These are phyloP conservation scores for Dipodascus albidus DNA, from an alignment of 805 yeast species.

Conservation along the genomic window DNA sequence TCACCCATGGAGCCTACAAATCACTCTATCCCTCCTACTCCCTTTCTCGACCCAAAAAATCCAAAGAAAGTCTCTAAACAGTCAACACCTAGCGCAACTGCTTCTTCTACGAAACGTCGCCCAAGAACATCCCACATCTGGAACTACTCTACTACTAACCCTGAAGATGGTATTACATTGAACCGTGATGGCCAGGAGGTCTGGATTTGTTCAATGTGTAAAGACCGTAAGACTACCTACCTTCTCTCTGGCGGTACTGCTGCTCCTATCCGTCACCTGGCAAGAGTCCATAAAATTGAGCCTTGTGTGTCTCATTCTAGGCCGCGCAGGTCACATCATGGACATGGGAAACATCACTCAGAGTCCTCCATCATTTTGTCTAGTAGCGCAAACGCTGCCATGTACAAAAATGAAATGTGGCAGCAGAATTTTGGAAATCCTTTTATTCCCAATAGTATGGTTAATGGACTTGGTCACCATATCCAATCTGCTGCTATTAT, in stretches of 20 bases:
- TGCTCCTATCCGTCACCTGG: neutral
- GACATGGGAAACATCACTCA: neutral
- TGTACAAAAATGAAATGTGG: neutral
- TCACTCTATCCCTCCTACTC: neutral
- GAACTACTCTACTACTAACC: slow-evolving; percentile 1
- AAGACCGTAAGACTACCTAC: slow-evolving; percentile 1
- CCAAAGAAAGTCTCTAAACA: neutral
- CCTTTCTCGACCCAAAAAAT: neutral
- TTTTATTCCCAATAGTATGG: neutral
- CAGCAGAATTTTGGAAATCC: neutral
- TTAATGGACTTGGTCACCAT: neutral
- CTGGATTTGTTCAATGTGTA: neutral
- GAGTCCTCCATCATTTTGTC: neutral
- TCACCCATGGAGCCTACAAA: too few relatives aligned
- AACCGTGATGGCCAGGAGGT: slow-evolving; percentile 1
- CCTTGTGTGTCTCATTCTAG: neutral
- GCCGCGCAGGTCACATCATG: neutral
- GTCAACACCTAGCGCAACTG: neutral
- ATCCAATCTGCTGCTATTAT: neutral
- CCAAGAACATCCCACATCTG: neutral
- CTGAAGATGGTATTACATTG: neutral
- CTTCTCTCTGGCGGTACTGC: neutral
- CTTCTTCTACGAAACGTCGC: neutral
- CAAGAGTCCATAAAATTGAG: neutral
- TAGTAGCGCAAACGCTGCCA: slow-evolving; percentile 1